phyloP scores from a whole-genome alignment of 139 green algal species.

The Zygnema circumcarinatum region DNA sequence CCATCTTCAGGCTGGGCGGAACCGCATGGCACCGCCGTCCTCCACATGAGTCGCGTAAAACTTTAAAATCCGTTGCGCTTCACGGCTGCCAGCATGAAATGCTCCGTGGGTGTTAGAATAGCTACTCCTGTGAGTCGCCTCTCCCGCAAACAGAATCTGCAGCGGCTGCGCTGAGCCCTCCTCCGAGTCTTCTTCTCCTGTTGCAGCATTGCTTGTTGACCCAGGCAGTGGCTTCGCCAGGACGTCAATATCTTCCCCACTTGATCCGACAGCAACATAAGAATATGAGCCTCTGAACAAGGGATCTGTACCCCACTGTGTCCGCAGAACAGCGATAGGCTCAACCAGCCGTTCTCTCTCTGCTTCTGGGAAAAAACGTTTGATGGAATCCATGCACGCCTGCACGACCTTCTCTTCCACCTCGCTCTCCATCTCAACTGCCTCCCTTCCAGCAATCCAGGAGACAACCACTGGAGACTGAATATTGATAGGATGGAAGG shows the following conservation, averaged over 20 bases:
- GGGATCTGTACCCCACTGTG: slow-evolving; percentile 82
- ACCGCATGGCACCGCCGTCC: not conserved
- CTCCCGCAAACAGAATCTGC: slow-evolving; percentile 61
- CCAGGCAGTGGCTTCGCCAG: slow-evolving; percentile 35
- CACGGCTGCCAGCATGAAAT: slow-evolving; percentile 77
- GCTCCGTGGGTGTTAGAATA: slow-evolving; percentile 97
- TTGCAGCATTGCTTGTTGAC: not conserved
- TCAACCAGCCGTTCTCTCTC: not conserved
- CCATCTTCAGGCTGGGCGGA: not conserved
- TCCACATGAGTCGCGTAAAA: not conserved
- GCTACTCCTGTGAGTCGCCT: slow-evolving; percentile 83
- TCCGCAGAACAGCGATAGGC: slow-evolving; percentile 67
- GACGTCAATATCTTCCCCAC: slow-evolving; percentile 83
- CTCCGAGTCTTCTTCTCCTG: not conserved
- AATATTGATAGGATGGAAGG: slow-evolving; percentile 35
- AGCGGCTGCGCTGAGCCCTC: not conserved
- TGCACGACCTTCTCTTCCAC: not conserved
- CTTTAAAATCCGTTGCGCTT: slow-evolving; percentile 62
- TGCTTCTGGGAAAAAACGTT: slow-evolving; percentile 3
- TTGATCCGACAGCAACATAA: slow-evolving; percentile 76
- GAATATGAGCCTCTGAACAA: slow-evolving; percentile 86
- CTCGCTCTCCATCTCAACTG: slow-evolving; percentile 35
- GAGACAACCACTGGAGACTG: slow-evolving; percentile 41
- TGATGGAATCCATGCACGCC: not conserved
- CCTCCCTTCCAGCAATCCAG: slow-evolving; percentile 40